phyloP scores from a whole-genome alignment of 192 early-diverging fungal genomes.

The Rhizophagus clarus region DNA sequence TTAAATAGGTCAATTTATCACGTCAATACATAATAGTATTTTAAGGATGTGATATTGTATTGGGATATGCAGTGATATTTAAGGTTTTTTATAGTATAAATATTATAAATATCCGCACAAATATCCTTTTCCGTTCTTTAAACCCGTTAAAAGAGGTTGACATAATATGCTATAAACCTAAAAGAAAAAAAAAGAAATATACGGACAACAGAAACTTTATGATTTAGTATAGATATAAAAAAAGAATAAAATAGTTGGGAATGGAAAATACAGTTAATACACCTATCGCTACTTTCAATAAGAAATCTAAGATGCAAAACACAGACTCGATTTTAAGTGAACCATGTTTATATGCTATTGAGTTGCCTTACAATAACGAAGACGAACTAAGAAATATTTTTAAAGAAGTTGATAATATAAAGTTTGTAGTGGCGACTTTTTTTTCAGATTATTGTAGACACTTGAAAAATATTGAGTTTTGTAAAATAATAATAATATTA shows the following conservation, averaged over 20 bases:
- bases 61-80: no score
- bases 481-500: not conserved
- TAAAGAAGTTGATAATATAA: constrained; percentile 28
- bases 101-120: no score
- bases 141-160: no score
- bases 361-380: constrained; percentile 27
- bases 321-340: constrained; percentile 8
- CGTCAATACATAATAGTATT: no score
- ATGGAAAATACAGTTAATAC: not conserved
- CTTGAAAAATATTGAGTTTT: not conserved
- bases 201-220: constrained; percentile 15
- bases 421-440: constrained; percentile 20
- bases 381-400: constrained; percentile 37
- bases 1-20: no score
- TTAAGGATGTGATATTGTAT: no score
- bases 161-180: constrained; percentile 4
- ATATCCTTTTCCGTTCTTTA: no score
- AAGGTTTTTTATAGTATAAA: no score
- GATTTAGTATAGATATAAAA: constrained; percentile 13
- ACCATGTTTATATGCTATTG: constrained; percentile 32
- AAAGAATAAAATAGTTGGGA: constrained; percentile 1
- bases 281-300: not conserved
- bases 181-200: constrained; percentile 17
- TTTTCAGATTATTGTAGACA: constrained; percentile 1
- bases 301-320: constrained; percentile 26